Percentiles rank a stretch among this genome's conserved stretches.
Evolutionary conservation across 352 stramenopile species (phyloP).

Genomic region (Pythium guiyangense): DNA sequence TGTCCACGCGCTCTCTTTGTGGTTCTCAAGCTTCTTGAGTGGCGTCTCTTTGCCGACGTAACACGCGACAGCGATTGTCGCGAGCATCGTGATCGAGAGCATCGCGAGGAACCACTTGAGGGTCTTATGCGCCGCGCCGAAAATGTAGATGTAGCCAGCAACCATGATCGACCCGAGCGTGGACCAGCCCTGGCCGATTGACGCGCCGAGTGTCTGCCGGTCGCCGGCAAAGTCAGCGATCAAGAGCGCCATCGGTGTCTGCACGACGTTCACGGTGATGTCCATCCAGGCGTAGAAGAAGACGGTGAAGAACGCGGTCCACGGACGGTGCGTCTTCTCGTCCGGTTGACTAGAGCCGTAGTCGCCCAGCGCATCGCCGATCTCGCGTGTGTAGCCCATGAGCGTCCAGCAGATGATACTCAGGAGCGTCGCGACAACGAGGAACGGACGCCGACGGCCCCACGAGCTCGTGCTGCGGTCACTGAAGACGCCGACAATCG

Average conservation of each 20-base stretch:
- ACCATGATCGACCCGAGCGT: conserved; percentile 25
- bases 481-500: conserved; percentile 16
- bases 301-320: conserved; percentile 21
- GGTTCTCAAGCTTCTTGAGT: too few relatives aligned
- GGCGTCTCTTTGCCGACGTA: too few relatives aligned
- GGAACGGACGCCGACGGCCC: conserved; percentile 18
- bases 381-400: conserved; percentile 18
- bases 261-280: neutral
- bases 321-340: neutral
- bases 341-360: neutral
- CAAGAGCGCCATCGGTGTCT: neutral
- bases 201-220: conserved; percentile 22
- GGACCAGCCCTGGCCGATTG: conserved; percentile 19
- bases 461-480: conserved; percentile 10
- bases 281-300: neutral
- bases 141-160: conserved; percentile 25
- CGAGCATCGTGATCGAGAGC: too few relatives aligned
- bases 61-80: neutral
- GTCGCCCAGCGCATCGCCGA: conserved; percentile 12
- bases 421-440: conserved; percentile 11
- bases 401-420: conserved; percentile 22
- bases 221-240: conserved; percentile 12
- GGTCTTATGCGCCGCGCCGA: conserved; percentile 19
- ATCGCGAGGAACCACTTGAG: conserved; percentile 25
- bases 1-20: too few relatives aligned